Base-by-base conservation (phyloP, 208 protist species). In the Trypanosoma grayi region DNA sequence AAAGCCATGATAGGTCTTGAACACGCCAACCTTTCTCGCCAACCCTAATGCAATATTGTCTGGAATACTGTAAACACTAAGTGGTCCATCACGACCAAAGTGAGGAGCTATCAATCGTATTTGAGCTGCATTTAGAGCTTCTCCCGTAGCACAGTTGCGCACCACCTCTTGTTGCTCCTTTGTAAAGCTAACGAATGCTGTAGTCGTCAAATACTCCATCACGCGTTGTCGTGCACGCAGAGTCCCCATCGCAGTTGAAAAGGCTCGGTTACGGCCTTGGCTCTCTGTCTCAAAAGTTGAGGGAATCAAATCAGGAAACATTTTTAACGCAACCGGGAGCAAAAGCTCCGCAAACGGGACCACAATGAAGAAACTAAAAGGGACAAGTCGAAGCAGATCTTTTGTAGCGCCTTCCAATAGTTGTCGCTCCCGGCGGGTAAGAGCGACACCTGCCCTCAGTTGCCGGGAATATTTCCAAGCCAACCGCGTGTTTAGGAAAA, bases 301-400 rank as follows among this genome's bases (percentile, higher is more conserved):
- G 24, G 97, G 97, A 53, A 98, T 95, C 39, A 99, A 77, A 16
- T 96, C 95, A 24, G 97, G 97, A 77, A 99, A 99, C 74, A 98
- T 92, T 60, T 97, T 97, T 28, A 99, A 75, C 8, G 91, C 76
- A 28, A 99, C 81, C 4, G 97, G 97, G 33, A 99, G 79, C 39
- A 97, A 75, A 41, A 99, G 80, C 68, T 99, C 97, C 13, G 93
- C 78, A 75, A 98, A 98, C 7, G 97, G 97, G 14, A 99, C 83
- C 10, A 98, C 72, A 22, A 99, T 93, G 68, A 99, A 98, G 53
- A 98, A 93, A 60, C 89, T 89, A 89, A 99, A 98, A 9, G 97
- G 97, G 7, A 99, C 94, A 27, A 99, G 65, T 24, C 97, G 90
- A 33, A 98, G 66, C 46, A 98, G 65, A 77, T 99, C 97, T 18